A percentile compares a stretch with the other conserved stretches of the same genome.
Conservation (phyloP, 805 yeast species). For the Kazachstania africana region DNA sequence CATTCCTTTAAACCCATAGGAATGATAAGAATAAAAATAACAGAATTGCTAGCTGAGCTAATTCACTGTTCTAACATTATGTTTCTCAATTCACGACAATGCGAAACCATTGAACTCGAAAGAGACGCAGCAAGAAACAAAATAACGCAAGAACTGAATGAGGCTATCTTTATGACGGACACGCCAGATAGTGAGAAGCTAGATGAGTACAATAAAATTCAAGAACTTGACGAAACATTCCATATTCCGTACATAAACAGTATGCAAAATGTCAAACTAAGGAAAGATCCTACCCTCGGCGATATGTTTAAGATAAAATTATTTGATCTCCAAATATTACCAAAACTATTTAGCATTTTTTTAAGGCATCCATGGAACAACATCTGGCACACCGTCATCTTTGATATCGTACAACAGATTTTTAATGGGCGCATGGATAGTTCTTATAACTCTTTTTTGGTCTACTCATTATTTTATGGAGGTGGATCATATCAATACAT, state of each 20-base stretch:
- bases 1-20: constrained; percentile 61
- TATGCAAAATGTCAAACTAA: constrained; percentile 30
- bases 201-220: background rate
- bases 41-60: constrained; percentile 88
- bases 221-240: constrained; percentile 3
- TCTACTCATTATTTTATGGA: constrained; percentile 25
- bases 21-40: constrained; percentile 78
- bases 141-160: background rate
- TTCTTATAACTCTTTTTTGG: constrained; percentile 72
- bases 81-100: constrained; percentile 64
- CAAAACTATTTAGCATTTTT: constrained; percentile 60
- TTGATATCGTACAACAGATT: constrained; percentile 90
- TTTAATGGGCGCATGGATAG: constrained; percentile 78
- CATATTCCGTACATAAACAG: constrained; percentile 28
- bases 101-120: constrained; percentile 53
- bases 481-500: background rate
- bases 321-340: constrained; percentile 59
- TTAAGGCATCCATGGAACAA: constrained; percentile 92
- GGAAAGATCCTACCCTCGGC: constrained; percentile 65
- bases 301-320: constrained; percentile 77
- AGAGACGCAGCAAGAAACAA: constrained; percentile 54
- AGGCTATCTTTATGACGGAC: background rate
- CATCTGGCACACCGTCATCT: constrained; percentile 92
- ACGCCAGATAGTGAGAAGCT: background rate
- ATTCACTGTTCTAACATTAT: constrained; percentile 98